These are phyloP conservation scores for Trametes polyzona DNA, from an alignment of 1,284 basidiomycete species.

Conservation along the genomic window DNA sequence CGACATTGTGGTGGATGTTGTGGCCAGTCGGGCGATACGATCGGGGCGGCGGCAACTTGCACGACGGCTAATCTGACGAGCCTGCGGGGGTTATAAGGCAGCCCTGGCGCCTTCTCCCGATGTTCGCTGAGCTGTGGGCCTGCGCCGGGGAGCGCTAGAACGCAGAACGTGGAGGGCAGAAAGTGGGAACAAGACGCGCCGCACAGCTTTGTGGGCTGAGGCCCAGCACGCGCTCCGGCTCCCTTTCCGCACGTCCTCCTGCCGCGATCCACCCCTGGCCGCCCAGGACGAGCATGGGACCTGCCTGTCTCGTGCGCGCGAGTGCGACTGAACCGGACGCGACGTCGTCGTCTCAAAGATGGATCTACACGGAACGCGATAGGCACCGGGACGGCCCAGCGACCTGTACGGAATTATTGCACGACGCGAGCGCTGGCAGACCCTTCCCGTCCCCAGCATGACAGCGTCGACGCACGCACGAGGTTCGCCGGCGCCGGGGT, in stretches of 20 bases:
- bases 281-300: neutral
- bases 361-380: neutral
- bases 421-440: neutral
- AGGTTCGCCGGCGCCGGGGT: slow-evolving; percentile 1
- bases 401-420: neutral
- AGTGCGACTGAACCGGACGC: neutral
- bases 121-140: neutral
- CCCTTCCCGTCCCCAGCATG: neutral
- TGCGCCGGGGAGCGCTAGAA: neutral
- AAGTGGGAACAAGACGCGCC: slow-evolving; percentile 4
- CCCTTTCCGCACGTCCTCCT: neutral
- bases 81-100: neutral
- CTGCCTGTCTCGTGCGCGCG: neutral
- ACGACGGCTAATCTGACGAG: neutral
- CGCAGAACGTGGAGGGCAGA: neutral
- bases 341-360: neutral
- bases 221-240: neutral
- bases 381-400: neutral
- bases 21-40: neutral
- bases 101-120: slow-evolving; percentile 1
- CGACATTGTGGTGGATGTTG: slow-evolving; percentile 41
- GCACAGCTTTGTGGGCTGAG: slow-evolving; percentile 4
- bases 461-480: neutral
- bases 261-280: neutral
- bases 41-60: neutral